Base-by-base conservation (phyloP, 2,329 filamentous ascomycete species). In the Aspergillus novoparasiticus region DNA sequence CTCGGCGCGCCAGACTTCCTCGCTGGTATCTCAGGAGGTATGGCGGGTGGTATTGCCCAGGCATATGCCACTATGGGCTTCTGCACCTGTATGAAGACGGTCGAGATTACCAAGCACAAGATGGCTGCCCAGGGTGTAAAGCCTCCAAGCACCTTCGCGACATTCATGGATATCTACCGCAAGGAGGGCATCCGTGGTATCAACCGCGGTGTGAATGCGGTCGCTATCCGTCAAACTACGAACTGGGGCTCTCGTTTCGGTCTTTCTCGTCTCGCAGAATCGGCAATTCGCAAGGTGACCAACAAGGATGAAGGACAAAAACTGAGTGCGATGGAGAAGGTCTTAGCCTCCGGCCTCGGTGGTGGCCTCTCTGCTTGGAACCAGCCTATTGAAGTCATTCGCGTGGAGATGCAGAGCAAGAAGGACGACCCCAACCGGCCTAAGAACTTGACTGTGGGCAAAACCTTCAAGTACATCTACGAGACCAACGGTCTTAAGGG, bases 31-130 rank as follows among this genome's bases (percentile, higher is more conserved):
- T 78, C 85, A 36, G 95, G 95, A 75, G 95, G 95, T 81, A 93
- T 99, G 85, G 86, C 89, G 26, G 95, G 95, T 78, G 95, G 95
- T 86, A 89, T 99, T 64, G 95, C 94, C 54, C 95, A 99, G 84
- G 95, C 95, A 64, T 99, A 99, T 80, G 95, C 95, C 70, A 99
- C 95, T 79, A 99, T 99, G 94, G 95, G 95, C 72, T 99, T 99
- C 89, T 99, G 95, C 84, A 99, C 95, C 66, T 99, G 95, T 88
- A 99, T 99, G 95, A 99, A 99, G 89, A 99, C 95, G 68, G 95
- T 98, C 71, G 95, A 99, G 82, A 99, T 99, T 82, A 99, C 95
- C 77, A 96, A 97, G 84, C 91, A 95, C 86, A 98, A 98, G 87
- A 85, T 95, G 76, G 93, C 92, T 16, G 90, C 92, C 39, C 71